phyloP scores from a whole-genome alignment of 1,284 basidiomycete species.

The Hymenochaete sp. region DNA sequence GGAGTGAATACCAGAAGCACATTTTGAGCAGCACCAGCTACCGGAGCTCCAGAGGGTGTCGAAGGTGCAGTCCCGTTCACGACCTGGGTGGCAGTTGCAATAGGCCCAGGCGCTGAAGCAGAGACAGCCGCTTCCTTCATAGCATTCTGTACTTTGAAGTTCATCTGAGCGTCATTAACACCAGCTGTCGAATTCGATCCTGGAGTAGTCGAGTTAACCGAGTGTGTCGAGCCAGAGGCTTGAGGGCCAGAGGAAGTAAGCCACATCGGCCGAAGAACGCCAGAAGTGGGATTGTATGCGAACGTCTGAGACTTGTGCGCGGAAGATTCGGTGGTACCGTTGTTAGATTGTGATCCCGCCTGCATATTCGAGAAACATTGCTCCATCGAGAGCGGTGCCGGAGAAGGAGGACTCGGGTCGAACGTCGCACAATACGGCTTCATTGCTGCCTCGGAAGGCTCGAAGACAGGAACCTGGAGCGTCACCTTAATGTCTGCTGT shows the following conservation, averaged over 20 bases:
- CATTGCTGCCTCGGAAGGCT: slow-evolving; percentile 29
- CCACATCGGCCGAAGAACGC: slow-evolving; percentile 48
- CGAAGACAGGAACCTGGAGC: slow-evolving; percentile 40
- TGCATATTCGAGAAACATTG: slow-evolving; percentile 28
- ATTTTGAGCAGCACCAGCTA: slow-evolving; percentile 24
- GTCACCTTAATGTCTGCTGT: slow-evolving; percentile 30
- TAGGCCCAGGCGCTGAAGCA: not conserved
- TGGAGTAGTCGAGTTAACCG: slow-evolving; percentile 14
- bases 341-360: no score
- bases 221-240: slow-evolving; percentile 5
- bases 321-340: slow-evolving; percentile 15
- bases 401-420: slow-evolving; percentile 39
- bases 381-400: slow-evolving; percentile 42
- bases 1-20: slow-evolving; percentile 42
- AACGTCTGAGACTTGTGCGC: slow-evolving; percentile 50
- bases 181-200: slow-evolving; percentile 1
- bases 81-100: slow-evolving; percentile 18
- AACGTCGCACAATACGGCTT: slow-evolving; percentile 52
- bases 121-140: slow-evolving; percentile 5
- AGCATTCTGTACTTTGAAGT: slow-evolving; percentile 9
- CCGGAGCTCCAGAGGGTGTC: slow-evolving; percentile 19
- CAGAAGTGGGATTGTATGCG: slow-evolving; percentile 39
- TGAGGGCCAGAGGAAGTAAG: slow-evolving; percentile 18
- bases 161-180: slow-evolving; percentile 6
- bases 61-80: slow-evolving; percentile 18